Percentiles rank a stretch among this genome's conserved stretches.
phyloP scores from a whole-genome alignment of 176 grass and related monocot species.

The Oryza glumipatula region DNA sequence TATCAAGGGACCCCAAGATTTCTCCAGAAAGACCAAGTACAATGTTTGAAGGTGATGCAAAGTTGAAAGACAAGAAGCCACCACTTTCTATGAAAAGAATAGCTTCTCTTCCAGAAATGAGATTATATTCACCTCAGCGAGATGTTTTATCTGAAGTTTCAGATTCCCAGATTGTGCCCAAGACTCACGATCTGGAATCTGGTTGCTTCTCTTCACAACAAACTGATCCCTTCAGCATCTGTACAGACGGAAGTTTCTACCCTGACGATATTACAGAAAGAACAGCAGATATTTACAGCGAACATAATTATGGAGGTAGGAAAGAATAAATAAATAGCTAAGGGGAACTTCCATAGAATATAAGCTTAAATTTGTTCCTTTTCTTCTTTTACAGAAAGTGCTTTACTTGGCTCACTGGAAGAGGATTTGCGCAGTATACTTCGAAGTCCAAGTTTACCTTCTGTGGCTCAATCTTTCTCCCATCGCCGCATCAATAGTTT shows the following conservation, averaged over 20 bases:
- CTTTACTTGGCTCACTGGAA: constrained; percentile 32
- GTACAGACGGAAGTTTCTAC: constrained; percentile 43
- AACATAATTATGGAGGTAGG: constrained; percentile 42
- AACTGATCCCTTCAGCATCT: constrained; percentile 28
- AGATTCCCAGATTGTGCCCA: constrained; percentile 19
- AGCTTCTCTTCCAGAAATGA: constrained; percentile 70
- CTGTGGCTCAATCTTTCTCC: constrained; percentile 17
- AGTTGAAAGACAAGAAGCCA: constrained; percentile 33
- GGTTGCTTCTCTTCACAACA: constrained; percentile 1
- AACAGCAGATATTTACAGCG: constrained; percentile 33
- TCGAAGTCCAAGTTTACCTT: constrained; percentile 38
- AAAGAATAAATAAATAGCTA: constrained; percentile 6
- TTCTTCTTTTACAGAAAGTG: constrained; percentile 35
- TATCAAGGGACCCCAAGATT: constrained; percentile 41
- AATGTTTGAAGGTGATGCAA: constrained; percentile 2
- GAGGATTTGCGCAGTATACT: constrained; percentile 44
- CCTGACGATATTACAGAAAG: constrained; percentile 33
- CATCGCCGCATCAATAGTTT: constrained; percentile 53
- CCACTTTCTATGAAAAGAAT: constrained; percentile 54
- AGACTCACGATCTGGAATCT: constrained; percentile 30
- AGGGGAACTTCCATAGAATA: neutral
- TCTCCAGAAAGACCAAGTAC: constrained; percentile 35
- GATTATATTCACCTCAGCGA: constrained; percentile 38
- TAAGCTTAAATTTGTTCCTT: neutral
- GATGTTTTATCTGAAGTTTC: constrained; percentile 34